phyloP scores from a whole-genome alignment of 2,329 filamentous ascomycete species.

The Neurospora crassa region DNA sequence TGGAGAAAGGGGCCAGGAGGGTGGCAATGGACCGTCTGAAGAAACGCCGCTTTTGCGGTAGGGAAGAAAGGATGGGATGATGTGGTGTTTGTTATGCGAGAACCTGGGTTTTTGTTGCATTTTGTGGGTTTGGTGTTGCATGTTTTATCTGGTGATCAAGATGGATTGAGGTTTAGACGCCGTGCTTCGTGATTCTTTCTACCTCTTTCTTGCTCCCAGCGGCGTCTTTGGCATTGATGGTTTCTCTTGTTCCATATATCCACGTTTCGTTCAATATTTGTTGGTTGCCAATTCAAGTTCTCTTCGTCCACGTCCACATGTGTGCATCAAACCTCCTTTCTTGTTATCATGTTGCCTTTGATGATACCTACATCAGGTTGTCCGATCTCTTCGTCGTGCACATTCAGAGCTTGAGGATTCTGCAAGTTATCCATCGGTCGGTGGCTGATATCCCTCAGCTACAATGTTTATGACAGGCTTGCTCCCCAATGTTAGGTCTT shows the following conservation, averaged over 20 bases:
- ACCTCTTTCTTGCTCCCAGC: neutral
- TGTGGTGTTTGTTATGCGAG: neutral
- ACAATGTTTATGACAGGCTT: too few relatives aligned
- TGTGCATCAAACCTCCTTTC: neutral
- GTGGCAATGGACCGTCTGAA: constrained; percentile 11
- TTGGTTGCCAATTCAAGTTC: neutral
- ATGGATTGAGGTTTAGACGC: neutral
- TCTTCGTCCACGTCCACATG: neutral
- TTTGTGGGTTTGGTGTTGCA: neutral
- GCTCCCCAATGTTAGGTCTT: neutral
- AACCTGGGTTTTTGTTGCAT: neutral
- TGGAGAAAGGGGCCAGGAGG: neutral
- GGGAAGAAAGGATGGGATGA: neutral
- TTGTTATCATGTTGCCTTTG: neutral
- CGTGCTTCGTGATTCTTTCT: neutral
- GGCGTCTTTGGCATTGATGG: neutral
- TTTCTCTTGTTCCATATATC: neutral
- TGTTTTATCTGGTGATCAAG: neutral
- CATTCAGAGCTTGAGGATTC: neutral
- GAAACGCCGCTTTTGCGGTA: constrained; percentile 22
- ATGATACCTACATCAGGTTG: neutral
- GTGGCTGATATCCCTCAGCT: neutral
- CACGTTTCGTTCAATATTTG: neutral
- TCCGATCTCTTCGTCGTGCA: too few relatives aligned
- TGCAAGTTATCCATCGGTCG: neutral